Evolutionary conservation across 1,284 basidiomycete genomes (phyloP), one percentile per base, ranked within the genome.

Genomic region (Puccinia hordei): DNA sequence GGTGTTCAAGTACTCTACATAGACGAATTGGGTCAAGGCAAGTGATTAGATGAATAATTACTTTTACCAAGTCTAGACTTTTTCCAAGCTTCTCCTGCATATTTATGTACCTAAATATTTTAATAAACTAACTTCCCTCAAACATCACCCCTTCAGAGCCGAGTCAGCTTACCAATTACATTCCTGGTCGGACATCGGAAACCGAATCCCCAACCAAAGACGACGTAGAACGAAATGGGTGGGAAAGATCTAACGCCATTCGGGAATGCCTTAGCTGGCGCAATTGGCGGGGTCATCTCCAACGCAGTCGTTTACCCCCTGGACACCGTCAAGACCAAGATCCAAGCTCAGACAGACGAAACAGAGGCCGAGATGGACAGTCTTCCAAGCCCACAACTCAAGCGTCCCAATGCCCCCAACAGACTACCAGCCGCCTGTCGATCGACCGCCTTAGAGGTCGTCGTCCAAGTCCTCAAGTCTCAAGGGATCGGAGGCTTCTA

Each of bases 251-350:
- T 98, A 75, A 96, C 95, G 0, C 93, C 96, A 0, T 92, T 98
- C 83, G 95, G 92, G 10, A 91, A 93, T 84, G 96, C 96, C 5
- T 88, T 99, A 74, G 94, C 95, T 63, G 96, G 96, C 12, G 97
- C 97, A 4, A 89, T 99, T 69, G 95, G 96, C 75, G 95, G 92
- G 73, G 93, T 94, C 84, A 93, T 96, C 86, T 92, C 92, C 83
- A 94, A 93, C 83, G 93, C 94, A 93, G 89, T 93, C 81, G 93
- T 98, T 27, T 99, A 99, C 86, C 97, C 97, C 35, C 88, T 99
- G 80, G 97, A 99, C 87, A 91, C 88, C 30, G 92, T 94, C 82
- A 99, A 99, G 87, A 99, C 97, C 1, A 90, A 93, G 65, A 95
- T 99, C 82, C 97, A 99, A 86, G 93, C 93, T 51, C 80, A 84